Percentiles rank a stretch among this genome's conserved stretches.
These are phyloP conservation scores for Nakazawaea ernobii DNA, from an alignment of 805 yeast genomes.

Conservation along the genomic window DNA sequence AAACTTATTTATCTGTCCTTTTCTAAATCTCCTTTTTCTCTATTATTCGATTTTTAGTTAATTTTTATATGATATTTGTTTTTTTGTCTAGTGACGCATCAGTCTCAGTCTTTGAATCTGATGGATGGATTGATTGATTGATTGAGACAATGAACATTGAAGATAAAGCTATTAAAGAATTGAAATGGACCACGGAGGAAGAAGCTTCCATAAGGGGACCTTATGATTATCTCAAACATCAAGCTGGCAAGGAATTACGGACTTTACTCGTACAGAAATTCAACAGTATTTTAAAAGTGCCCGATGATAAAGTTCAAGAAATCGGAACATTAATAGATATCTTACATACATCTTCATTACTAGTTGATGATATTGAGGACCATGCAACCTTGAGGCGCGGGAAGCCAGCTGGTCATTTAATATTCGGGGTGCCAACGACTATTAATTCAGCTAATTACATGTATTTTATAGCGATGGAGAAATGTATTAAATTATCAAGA, in stretches of 20 bases:
- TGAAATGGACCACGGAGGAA: slow-evolving; percentile 23
- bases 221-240: slow-evolving; percentile 40
- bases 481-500: slow-evolving; percentile 30
- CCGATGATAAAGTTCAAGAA: slow-evolving; percentile 27
- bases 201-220: slow-evolving; percentile 35
- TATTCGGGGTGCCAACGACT: slow-evolving; percentile 74
- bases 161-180: slow-evolving; percentile 9
- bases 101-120: slow-evolving; percentile 5
- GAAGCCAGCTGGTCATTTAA: slow-evolving; percentile 67
- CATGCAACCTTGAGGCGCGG: slow-evolving; percentile 69
- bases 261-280: slow-evolving; percentile 43
- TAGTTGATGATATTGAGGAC: slow-evolving; percentile 90
- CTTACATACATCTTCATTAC: slow-evolving; percentile 59
- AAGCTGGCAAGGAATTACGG: slow-evolving; percentile 56
- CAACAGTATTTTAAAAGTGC: slow-evolving; percentile 43
- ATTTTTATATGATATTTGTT: no score
- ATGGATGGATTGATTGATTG: not conserved
- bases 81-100: not conserved
- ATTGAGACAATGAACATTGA: slow-evolving; percentile 16
- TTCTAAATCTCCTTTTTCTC: not conserved
- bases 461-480: slow-evolving; percentile 66
- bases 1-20: slow-evolving; percentile 25
- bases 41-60: no score
- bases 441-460: slow-evolving; percentile 79
- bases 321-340: slow-evolving; percentile 48